Conservation (phyloP, 371 early-diverging fungal species). For the Mortierella sp. region DNA sequence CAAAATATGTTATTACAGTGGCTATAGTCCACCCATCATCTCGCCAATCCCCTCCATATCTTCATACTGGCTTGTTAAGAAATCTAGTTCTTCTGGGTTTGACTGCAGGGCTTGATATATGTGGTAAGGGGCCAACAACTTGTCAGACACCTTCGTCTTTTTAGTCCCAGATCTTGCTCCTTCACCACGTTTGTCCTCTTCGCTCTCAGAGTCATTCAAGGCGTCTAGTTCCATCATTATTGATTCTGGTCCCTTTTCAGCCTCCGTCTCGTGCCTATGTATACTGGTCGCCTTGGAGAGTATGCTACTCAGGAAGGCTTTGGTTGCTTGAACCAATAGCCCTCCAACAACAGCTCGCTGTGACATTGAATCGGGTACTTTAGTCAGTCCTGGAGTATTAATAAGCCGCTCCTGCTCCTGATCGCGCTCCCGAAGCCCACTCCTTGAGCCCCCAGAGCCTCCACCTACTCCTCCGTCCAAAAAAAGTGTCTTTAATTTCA, state of each 20-base stretch:
- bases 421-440: constrained; percentile 46
- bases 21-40: constrained; percentile 41
- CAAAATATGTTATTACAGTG: neutral
- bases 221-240: constrained; percentile 55
- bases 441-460: constrained; percentile 54
- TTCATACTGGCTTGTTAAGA: constrained; percentile 64
- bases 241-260: constrained; percentile 45
- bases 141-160: constrained; percentile 34
- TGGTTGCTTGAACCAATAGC: constrained; percentile 61
- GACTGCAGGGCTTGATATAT: constrained; percentile 62
- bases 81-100: constrained; percentile 63
- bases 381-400: constrained; percentile 53
- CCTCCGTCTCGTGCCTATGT: constrained; percentile 41
- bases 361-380: constrained; percentile 56
- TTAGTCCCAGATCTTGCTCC: neutral
- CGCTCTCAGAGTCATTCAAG: constrained; percentile 20
- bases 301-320: constrained; percentile 57
- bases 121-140: constrained; percentile 66
- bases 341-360: constrained; percentile 61
- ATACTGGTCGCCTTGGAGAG: constrained; percentile 40
- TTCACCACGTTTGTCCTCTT: neutral
- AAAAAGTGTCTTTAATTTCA: constrained; percentile 45
- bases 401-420: constrained; percentile 40
- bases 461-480: constrained; percentile 38
- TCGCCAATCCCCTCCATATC: constrained; percentile 55